Percentiles rank a stretch among this genome's conserved stretches.
Evolutionary conservation across 257 asterid genomes (phyloP).

Genomic region (Solanum tacnaense): DNA sequence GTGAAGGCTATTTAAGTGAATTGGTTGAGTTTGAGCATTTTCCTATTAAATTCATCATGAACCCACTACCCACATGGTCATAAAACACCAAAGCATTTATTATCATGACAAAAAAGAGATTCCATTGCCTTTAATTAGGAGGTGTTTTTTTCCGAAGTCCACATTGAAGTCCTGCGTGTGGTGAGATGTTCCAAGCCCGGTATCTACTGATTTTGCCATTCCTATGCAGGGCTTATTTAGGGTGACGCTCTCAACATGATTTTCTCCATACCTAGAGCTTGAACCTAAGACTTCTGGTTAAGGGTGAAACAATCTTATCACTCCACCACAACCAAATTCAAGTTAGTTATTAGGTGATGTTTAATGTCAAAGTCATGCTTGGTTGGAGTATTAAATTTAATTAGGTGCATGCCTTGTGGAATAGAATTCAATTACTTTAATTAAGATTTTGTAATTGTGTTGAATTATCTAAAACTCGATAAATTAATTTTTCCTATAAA

Average conservation of each 20-base stretch:
- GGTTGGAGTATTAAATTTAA: neutral
- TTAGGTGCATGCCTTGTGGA: neutral
- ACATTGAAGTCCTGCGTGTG: fast-evolving
- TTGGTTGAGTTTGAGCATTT: neutral
- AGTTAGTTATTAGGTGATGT: neutral
- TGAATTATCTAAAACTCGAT: neutral
- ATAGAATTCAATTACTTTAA: neutral
- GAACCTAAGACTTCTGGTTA: too few species aligned
- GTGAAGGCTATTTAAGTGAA: neutral
- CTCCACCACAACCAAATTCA: too few species aligned
- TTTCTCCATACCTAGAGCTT: too few species aligned
- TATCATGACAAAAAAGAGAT: neutral
- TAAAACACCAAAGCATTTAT: neutral
- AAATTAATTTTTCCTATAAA: neutral
- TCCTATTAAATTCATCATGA: neutral
- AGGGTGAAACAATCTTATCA: too few species aligned
- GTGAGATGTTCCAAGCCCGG: too few species aligned
- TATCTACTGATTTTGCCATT: too few species aligned
- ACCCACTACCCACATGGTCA: neutral
- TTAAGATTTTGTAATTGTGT: neutral
- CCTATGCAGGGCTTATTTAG: fast-evolving
- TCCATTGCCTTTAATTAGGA: neutral
- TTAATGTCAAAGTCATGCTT: neutral
- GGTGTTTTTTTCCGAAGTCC: too few species aligned
- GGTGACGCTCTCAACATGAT: fast-evolving